Evolutionary conservation across 768 basidiomycete genomes (phyloP).

Genomic region (Mycena crocata): DNA sequence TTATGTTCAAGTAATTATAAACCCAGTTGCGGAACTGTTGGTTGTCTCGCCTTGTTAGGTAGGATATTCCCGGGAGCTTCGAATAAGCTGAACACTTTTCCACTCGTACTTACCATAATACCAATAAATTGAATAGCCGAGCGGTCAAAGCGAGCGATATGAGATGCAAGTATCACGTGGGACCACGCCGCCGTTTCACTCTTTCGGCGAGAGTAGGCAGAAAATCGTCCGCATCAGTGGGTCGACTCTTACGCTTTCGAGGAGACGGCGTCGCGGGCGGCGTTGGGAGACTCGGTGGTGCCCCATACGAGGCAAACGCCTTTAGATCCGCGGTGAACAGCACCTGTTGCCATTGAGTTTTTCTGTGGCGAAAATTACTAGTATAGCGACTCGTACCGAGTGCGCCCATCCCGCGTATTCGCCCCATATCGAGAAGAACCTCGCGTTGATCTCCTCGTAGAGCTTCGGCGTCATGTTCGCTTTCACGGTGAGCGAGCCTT

Average conservation of each 20-base stretch:
- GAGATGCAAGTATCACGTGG: not conserved
- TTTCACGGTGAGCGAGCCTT: constrained; percentile 57
- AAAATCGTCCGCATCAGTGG: not conserved
- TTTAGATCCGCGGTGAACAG: constrained; percentile 83
- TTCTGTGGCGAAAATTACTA: not conserved
- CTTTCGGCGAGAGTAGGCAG: constrained; percentile 50
- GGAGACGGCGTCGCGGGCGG: constrained; percentile 44
- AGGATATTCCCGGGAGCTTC: too few relatives aligned
- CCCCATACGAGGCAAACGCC: constrained; percentile 70
- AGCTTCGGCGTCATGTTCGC: constrained; percentile 78
- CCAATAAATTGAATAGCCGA: not conserved
- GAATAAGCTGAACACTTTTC: too few relatives aligned
- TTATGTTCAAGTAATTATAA: too few relatives aligned
- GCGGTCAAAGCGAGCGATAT: constrained; percentile 9
- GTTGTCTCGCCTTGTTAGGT: too few relatives aligned
- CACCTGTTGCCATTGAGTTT: constrained; percentile 58
- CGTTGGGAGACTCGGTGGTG: constrained; percentile 43
- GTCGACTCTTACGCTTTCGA: constrained; percentile 44
- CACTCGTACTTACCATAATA: too few relatives aligned
- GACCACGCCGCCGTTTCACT: constrained; percentile 53
- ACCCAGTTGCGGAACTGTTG: too few relatives aligned
- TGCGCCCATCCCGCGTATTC: constrained; percentile 93
- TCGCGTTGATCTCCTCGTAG: constrained; percentile 77
- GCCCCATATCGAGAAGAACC: constrained; percentile 79
- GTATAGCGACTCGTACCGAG: constrained; percentile 59